These are phyloP conservation scores for Candida orba DNA, from an alignment of 805 yeast species.

Conservation along the genomic window DNA sequence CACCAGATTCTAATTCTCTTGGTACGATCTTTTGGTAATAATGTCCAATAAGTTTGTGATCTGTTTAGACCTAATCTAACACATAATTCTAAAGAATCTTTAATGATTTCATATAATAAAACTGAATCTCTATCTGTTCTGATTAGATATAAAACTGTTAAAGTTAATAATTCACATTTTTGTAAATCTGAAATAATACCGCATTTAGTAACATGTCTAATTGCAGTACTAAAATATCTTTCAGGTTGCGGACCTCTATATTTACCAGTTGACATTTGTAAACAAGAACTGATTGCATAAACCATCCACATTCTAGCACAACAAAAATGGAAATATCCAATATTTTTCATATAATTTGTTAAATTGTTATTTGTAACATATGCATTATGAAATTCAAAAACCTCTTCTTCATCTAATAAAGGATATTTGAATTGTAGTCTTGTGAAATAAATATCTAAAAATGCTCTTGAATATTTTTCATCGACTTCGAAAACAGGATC, in stretches of 20 bases:
- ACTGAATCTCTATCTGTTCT: conserved; percentile 56
- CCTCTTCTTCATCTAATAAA: conserved; percentile 43
- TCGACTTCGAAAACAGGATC: conserved; percentile 50
- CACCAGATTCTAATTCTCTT: conserved; percentile 51
- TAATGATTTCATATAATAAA: conserved; percentile 44
- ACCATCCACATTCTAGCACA: conserved; percentile 53
- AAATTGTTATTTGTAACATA: conserved; percentile 32
- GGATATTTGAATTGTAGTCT: conserved; percentile 53
- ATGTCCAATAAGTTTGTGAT: conserved; percentile 27
- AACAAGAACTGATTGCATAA: conserved; percentile 43
- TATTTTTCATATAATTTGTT: conserved; percentile 29
- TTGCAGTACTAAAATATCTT: conserved; percentile 51
- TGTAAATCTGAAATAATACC: conserved; percentile 32
- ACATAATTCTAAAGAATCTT: conserved; percentile 45
- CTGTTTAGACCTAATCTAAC: conserved; percentile 31
- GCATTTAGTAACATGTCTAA: conserved; percentile 46
- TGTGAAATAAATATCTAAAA: conserved; percentile 49
- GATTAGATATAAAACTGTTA: conserved; percentile 47
- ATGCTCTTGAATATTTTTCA: conserved; percentile 39
- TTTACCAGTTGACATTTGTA: conserved; percentile 49
- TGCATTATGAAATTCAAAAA: conserved; percentile 41
- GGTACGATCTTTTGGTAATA: conserved; percentile 24
- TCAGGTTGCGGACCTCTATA: conserved; percentile 49
- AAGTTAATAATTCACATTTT: conserved; percentile 44
- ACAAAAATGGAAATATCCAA: conserved; percentile 41